Evolutionary conservation across 257 asterid species (phyloP).

Genomic region (Datura wrightii): DNA sequence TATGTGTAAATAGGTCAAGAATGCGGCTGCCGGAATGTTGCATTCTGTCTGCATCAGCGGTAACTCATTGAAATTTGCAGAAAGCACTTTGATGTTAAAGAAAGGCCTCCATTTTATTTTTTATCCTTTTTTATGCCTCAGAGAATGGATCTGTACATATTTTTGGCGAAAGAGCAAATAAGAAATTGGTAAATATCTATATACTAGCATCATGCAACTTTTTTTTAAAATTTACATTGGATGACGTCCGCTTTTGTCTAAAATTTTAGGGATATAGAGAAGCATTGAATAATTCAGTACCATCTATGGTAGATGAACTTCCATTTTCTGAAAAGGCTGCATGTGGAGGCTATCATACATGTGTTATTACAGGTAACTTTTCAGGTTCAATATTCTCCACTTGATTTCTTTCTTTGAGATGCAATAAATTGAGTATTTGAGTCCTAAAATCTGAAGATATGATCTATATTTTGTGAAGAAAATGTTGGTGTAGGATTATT

Average conservation of each 20-base stretch:
- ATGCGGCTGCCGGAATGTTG: conserved; percentile 92
- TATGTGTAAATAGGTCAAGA: conserved; percentile 63
- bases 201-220: conserved; percentile 23
- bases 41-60: conserved; percentile 91
- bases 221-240: background rate
- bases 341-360: conserved; percentile 98
- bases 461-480: background rate
- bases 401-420: conserved; percentile 28
- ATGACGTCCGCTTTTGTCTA: conserved; percentile 27
- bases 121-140: conserved; percentile 47
- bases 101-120: conserved; percentile 34
- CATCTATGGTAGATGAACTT: conserved; percentile 57
- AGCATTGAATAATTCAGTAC: conserved; percentile 60
- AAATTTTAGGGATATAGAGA: conserved; percentile 69
- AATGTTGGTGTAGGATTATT: conserved; percentile 4
- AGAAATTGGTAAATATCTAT: conserved; percentile 67
- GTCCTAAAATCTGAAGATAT: background rate
- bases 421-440: conserved; percentile 10
- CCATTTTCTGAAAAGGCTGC: conserved; percentile 74
- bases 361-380: conserved; percentile 75
- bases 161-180: conserved; percentile 83
- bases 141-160: conserved; percentile 78
- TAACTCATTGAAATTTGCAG: conserved; percentile 41
- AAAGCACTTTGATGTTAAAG: background rate
- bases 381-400: conserved; percentile 28